Evolutionary conservation across 2,329 filamentous ascomycete genomes (phyloP), one percentile per base, ranked within the genome.

Genomic region (Blumeria hordei): DNA sequence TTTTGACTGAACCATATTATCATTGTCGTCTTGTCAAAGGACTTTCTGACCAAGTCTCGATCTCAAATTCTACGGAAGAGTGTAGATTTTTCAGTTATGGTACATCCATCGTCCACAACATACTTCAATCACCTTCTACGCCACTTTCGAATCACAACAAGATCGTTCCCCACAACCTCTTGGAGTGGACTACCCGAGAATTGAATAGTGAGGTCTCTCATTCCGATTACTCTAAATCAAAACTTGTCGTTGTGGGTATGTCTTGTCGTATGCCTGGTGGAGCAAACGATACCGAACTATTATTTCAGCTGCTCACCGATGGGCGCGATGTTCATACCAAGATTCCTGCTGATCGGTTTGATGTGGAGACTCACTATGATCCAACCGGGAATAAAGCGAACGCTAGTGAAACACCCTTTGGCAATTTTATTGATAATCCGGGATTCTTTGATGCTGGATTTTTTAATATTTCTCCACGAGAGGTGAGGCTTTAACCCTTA

Each of bases 401-500:
- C 69, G 87, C 83, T 56, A 83, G 78, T 55, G 80, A 85, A 66
- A 86, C 83, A 1, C 81, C 80, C 3, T 86, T 79, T 61, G 84
- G 84, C 14, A 85, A 82, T 69, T 88, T 71, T 70, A 74, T 62
- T 39, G 78, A 86, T 58, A 76, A 87, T 58, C 83, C 84, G 0
- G 83, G 83, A 55, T 71, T 83, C 51, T 90, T 90, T 63, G 85
- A 90, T 62, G 80, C 83, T n/a, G 74, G 81, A 0, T 88, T 90
- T 69, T 90, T 90, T 75, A 87, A 87, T 67, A 88, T 90, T 80
- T 88, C 83, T 37, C 83, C 84, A 6, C 77, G 83, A 61, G 84
- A 90, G 67, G 85, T 85, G 33, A 76, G 52, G 35, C 5, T 21
- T 12, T 21, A 44, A 44, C 41, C 41, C 41, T 28, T 2, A 28